Evolutionary conservation across 2,329 filamentous ascomycete species (phyloP).

Genomic region (Nannizzia gypsea): DNA sequence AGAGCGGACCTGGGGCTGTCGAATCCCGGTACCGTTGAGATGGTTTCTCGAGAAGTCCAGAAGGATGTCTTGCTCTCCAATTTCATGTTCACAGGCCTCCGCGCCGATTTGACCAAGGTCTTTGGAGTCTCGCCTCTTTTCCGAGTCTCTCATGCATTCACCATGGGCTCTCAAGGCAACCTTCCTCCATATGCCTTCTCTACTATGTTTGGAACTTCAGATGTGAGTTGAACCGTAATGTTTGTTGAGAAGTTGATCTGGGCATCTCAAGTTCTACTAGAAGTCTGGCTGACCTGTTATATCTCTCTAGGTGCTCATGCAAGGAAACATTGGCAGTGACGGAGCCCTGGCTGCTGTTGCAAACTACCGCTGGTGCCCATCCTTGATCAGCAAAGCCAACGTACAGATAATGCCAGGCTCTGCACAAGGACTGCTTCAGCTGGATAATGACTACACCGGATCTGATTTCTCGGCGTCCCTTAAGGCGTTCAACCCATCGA

Average conservation of each 20-base stretch:
- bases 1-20: slow-evolving; percentile 76
- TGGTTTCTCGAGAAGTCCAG: slow-evolving; percentile 80
- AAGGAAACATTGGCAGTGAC: slow-evolving; percentile 91
- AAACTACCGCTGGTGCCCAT: slow-evolving; percentile 79
- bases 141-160: slow-evolving; percentile 93
- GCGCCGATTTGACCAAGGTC: slow-evolving; percentile 91
- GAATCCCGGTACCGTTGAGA: slow-evolving; percentile 88
- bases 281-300: not conserved
- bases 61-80: slow-evolving; percentile 94
- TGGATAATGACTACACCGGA: slow-evolving; percentile 93
- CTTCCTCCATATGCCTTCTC: slow-evolving; percentile 92
- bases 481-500: slow-evolving; percentile 91
- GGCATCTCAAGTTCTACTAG: no score
- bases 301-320: slow-evolving; percentile 65
- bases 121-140: slow-evolving; percentile 90
- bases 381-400: slow-evolving; percentile 74
- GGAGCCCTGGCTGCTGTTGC: slow-evolving; percentile 75
- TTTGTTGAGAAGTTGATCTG: not conserved
- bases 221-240: slow-evolving; percentile 47
- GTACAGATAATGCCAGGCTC: slow-evolving; percentile 70
- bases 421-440: slow-evolving; percentile 74
- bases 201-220: slow-evolving; percentile 83
- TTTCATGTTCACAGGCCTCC: slow-evolving; percentile 90
- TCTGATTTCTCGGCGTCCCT: slow-evolving; percentile 84
- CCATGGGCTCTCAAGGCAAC: slow-evolving; percentile 70